These are phyloP conservation scores for Cladosporium sp. DNA, from an alignment of 2,329 filamentous ascomycete species.

Conservation along the genomic window DNA sequence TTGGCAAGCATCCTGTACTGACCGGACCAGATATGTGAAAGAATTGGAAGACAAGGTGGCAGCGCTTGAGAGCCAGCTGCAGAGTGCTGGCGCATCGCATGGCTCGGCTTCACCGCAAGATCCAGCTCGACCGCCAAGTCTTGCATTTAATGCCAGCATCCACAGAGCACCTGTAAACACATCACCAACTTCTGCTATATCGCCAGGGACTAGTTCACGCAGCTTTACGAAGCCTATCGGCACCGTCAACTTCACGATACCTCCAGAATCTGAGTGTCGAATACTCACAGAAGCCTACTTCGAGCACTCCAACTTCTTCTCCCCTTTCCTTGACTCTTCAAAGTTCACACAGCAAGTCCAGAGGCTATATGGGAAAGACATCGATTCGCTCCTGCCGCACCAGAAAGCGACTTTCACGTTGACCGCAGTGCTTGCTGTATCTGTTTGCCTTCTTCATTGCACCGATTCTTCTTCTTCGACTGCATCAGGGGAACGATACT, in stretches of 20 bases:
- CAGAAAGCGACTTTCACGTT: neutral
- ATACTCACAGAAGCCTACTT: neutral
- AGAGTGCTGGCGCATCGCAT: no score
- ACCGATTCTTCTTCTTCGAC: neutral
- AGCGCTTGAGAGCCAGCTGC: neutral
- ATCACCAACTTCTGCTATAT: neutral
- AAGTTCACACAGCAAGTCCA: neutral
- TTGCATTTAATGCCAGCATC: no score
- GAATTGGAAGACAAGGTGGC: neutral
- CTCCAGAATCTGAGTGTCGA: neutral
- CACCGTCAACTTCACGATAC: neutral
- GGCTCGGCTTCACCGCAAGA: neutral
- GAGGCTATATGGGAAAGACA: neutral
- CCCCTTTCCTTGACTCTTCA: neutral
- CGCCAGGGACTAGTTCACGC: no score
- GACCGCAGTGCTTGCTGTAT: neutral
- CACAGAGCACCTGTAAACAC: no score
- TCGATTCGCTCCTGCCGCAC: neutral
- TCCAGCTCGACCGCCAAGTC: neutral
- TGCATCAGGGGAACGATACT: neutral
- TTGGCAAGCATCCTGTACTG: no score
- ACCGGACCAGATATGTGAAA: neutral
- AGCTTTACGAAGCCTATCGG: no score
- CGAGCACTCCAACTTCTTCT: neutral
- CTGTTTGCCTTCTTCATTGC: neutral